These are phyloP conservation scores for Raphanus hybrid DNA, from an alignment of 441 rosid genomes.

Conservation along the genomic window DNA sequence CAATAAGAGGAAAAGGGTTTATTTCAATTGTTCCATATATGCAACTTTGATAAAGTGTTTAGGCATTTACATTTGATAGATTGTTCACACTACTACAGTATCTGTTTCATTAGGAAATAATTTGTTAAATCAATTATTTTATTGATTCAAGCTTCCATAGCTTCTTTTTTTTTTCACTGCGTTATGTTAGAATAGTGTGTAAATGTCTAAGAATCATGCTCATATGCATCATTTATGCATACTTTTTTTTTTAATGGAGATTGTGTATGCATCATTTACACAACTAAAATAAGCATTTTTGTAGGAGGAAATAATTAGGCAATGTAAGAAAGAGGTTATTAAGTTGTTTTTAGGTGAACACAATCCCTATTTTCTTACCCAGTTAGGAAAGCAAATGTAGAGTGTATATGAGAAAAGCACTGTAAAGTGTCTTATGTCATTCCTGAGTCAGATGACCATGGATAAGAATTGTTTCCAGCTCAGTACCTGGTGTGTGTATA, in stretches of 20 bases:
- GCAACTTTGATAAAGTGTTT: no score
- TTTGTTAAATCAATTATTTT: background rate
- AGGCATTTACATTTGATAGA: background rate
- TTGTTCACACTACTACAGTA: background rate
- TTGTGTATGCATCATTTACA: background rate
- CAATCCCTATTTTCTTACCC: background rate
- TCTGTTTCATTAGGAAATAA: constrained; percentile 13
- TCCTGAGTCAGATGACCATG: constrained; percentile 2
- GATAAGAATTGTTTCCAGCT: constrained; percentile 5
- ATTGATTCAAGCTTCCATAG: no score
- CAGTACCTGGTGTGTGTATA: background rate
- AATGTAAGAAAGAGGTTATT: background rate
- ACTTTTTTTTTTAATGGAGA: no score
- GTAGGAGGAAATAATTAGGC: background rate
- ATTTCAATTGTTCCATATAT: no score
- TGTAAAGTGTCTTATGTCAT: background rate
- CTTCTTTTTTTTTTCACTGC: no score
- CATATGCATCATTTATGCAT: background rate
- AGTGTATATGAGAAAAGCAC: background rate
- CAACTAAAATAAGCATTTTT: no score
- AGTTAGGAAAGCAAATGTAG: constrained; percentile 4
- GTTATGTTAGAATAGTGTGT: background rate
- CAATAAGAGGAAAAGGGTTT: no score
- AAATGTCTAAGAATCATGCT: background rate
- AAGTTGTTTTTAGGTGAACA: background rate